A percentile compares a stretch with the other conserved stretches of the same genome.
Evolutionary conservation across 768 basidiomycete species (phyloP).

Genomic region (Neoboletus magnificus): DNA sequence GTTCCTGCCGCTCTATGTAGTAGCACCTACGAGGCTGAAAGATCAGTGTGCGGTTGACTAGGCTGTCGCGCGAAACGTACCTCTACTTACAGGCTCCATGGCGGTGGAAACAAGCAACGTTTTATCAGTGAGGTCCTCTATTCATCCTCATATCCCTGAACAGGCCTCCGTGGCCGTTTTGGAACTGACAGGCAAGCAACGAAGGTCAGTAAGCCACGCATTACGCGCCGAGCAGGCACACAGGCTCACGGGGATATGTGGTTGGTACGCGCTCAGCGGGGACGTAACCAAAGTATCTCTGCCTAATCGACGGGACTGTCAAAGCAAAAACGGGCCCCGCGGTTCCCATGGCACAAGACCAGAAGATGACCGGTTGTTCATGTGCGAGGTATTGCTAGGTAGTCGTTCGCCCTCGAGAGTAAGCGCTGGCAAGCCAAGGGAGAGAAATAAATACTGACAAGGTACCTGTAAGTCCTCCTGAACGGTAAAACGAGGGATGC

Average conservation of each 20-base stretch:
- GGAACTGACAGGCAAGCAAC: slow-evolving; percentile 47
- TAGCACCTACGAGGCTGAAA: background rate
- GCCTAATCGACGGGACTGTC: slow-evolving; percentile 75
- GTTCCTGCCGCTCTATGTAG: slow-evolving; percentile 5
- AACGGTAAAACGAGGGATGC: slow-evolving; percentile 30
- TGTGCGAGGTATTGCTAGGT: slow-evolving; percentile 84
- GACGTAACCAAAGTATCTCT: slow-evolving; percentile 63
- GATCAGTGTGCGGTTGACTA: background rate
- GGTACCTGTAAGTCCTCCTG: slow-evolving; percentile 28
- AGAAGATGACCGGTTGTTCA: slow-evolving; percentile 89
- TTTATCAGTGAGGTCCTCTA: slow-evolving; percentile 4
- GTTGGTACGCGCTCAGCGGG: slow-evolving; percentile 68
- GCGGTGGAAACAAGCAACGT: background rate
- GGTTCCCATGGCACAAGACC: slow-evolving; percentile 70
- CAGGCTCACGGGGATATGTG: slow-evolving; percentile 71
- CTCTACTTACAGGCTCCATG: slow-evolving; percentile 1
- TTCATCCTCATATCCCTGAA: slow-evolving; percentile 75
- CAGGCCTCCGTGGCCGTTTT: slow-evolving; percentile 62
- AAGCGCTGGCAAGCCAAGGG: background rate
- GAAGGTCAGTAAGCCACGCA: background rate
- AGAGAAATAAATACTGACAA: slow-evolving; percentile 14
- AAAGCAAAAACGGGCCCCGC: slow-evolving; percentile 75
- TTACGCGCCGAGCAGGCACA: background rate
- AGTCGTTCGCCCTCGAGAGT: background rate
- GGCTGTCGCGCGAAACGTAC: background rate